Evolutionary conservation across 208 protist species (phyloP).

Genomic region (Trypanosoma cruzi): DNA sequence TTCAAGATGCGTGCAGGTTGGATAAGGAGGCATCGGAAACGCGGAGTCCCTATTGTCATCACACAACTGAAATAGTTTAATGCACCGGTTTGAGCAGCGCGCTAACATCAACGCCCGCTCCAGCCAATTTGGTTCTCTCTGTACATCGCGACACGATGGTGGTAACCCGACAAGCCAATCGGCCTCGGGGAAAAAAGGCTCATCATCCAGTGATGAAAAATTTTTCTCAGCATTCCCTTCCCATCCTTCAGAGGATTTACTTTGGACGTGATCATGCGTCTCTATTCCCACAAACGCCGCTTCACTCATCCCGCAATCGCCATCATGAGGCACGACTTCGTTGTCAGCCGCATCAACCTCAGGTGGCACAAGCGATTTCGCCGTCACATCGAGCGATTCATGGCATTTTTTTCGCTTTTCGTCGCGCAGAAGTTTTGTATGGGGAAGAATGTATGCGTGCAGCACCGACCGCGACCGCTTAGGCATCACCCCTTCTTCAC

Average conservation of each 20-base stretch:
- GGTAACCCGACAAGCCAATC: slow-evolving; percentile 5
- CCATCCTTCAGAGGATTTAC: neutral
- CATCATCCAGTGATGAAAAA: neutral
- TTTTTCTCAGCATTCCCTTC: neutral
- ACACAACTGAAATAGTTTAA: neutral
- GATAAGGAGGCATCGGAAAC: slow-evolving; percentile 1
- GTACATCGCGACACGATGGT: slow-evolving; percentile 28
- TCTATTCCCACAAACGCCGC: neutral
- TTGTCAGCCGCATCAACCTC: neutral
- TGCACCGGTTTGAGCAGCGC: neutral
- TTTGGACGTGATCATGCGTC: neutral
- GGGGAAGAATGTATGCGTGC: slow-evolving; percentile 26
- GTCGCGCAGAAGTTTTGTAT: neutral
- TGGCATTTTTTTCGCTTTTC: neutral
- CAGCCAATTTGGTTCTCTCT: slow-evolving; percentile 28
- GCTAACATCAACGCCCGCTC: slow-evolving; percentile 24
- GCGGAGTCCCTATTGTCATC: neutral
- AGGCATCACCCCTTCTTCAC: slow-evolving; percentile 4
- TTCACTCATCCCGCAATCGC: neutral
- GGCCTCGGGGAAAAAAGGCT: slow-evolving; percentile 1
- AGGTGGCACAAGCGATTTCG: neutral
- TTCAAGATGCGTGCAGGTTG: neutral
- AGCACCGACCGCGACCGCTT: slow-evolving; percentile 23
- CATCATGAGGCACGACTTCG: neutral
- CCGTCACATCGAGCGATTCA: neutral